These are phyloP conservation scores for Trapa incisa DNA, from an alignment of 345 rosid species.

Conservation along the genomic window DNA sequence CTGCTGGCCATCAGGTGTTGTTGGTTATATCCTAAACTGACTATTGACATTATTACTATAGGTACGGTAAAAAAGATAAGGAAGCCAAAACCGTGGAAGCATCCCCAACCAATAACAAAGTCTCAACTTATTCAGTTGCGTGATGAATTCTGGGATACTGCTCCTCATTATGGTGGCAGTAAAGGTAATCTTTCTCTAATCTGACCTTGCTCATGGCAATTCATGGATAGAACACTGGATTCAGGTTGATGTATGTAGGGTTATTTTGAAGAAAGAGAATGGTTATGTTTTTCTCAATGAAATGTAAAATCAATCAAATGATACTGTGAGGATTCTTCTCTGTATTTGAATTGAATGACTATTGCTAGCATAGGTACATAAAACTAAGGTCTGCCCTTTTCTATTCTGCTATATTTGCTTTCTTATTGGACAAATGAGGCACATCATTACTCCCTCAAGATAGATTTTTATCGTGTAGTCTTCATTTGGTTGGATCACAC, in stretches of 20 bases:
- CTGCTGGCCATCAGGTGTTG: too few species aligned
- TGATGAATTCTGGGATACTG: constrained; percentile 95
- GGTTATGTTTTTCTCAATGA: neutral
- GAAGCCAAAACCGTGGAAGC: constrained; percentile 90
- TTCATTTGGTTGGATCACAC: neutral
- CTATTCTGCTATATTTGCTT: too few species aligned
- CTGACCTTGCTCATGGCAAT: neutral
- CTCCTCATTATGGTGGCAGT: constrained; percentile 87
- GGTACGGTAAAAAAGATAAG: constrained; percentile 54
- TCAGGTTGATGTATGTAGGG: neutral
- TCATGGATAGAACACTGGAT: neutral
- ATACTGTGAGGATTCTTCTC: neutral
- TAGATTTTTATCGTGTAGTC: neutral
- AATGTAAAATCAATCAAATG: neutral
- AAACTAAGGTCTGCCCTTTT: too few species aligned
- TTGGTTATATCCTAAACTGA: neutral
- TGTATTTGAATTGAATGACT: neutral
- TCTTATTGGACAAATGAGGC: neutral
- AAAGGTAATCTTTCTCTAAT: constrained; percentile 36
- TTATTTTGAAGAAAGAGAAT: neutral
- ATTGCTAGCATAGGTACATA: too few species aligned
- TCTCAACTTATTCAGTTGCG: constrained; percentile 59
- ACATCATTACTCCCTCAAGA: neutral
- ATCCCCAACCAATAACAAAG: constrained; percentile 64
- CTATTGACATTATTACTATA: neutral